A percentile compares a stretch with the other conserved stretches of the same genome.
Evolutionary conservation across 345 rosid genomes (phyloP).

Genomic region (Euphorbia pulcherrima): DNA sequence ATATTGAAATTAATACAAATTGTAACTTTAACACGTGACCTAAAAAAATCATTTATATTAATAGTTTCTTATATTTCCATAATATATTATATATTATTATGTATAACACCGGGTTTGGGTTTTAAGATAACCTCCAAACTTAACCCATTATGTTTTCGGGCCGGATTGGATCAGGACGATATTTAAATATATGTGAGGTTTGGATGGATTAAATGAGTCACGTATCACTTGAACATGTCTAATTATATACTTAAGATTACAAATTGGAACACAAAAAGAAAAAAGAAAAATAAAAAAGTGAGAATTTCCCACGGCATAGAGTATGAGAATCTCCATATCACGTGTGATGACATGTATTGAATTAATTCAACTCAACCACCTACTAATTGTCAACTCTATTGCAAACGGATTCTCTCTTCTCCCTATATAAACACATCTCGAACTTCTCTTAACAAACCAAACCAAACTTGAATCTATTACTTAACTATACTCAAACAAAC

Average conservation of each 20-base stretch:
- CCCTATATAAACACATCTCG: slow-evolving; percentile 25
- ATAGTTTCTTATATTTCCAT: no score
- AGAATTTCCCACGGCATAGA: background rate
- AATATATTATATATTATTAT: no score
- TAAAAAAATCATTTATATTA: no score
- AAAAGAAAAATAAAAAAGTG: slow-evolving; percentile 5
- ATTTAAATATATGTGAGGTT: no score
- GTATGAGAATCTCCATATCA: slow-evolving; percentile 21
- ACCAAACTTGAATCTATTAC: background rate
- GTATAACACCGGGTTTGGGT: no score
- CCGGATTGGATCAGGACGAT: no score
- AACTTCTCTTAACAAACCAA: background rate
- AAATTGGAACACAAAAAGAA: background rate
- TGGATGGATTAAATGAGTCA: no score
- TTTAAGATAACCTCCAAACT: no score
- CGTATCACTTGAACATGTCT: no score
- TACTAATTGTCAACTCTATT: background rate
- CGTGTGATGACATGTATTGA: background rate
- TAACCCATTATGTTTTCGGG: no score
- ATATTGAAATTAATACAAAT: no score
- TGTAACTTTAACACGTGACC: no score
- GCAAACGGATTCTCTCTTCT: background rate
- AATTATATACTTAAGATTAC: background rate
- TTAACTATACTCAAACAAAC: background rate
- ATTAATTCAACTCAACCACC: background rate